Base-by-base conservation (phyloP, 2,329 filamentous ascomycete species). In the Talaromyces sp. region DNA sequence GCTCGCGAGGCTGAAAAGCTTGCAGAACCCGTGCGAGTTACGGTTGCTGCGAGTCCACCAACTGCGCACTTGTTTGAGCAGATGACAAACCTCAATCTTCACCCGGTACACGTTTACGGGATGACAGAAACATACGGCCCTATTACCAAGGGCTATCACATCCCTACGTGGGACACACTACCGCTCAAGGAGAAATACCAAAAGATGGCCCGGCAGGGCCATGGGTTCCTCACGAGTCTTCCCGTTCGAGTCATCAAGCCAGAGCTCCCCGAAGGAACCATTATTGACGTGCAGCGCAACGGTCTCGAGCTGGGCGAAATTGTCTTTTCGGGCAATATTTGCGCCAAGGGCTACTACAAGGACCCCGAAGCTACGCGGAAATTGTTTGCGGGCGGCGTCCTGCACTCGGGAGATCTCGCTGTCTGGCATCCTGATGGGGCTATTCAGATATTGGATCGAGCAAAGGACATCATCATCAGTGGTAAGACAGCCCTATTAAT, bases 381-480 rank as follows among this genome's bases (percentile, higher is more conserved):
- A 77, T 79, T 99, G 26, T 98, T 96, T 74, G 87, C 86, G 0
- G 95, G 95, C 7, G 93, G 93, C 3, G 91, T 88, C 21, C 78
- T 92, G 68, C 95, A 96, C 76, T 93, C 89, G 17, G 95, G 95
- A 0, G 95, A 99, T 73, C 76, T 99, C 55, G 95, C 95, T 0
- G 93, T 98, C 0, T 93, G 90, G 89, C 91, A 97, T 77, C 83
- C 89, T 0, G 95, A 98, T 72, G 93, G 93, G 1, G 89, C 90
- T 61, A 88, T 92, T 51, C 91, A 98, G 79, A 96, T 99, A 64
- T 80, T 96, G 61, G 95, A 99, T 76, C 84, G 95, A 21, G 90
- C 91, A 14, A 99, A 99, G 80, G 95, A 99, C 72, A 97, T 99
- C 58, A 99, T 99, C 70, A 99, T 99, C 64, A 96, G 90, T 58